phyloP scores from a whole-genome alignment of 164 flowering plant genomes.

The Houttuynia cordata region DNA sequence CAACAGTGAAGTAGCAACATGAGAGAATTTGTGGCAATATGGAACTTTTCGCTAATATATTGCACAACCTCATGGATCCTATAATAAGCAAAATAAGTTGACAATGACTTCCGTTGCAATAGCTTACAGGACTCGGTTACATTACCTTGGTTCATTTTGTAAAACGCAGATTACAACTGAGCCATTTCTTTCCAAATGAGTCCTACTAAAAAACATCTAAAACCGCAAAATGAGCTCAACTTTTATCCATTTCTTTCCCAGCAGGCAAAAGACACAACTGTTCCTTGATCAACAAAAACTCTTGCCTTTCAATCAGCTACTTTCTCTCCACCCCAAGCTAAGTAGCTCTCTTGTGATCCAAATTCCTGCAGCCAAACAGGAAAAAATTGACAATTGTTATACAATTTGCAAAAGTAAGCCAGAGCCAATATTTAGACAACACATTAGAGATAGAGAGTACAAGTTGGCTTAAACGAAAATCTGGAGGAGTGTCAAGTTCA shows the following conservation, averaged over 20 bases:
- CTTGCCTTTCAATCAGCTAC: conserved; percentile 2
- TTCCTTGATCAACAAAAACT: neutral
- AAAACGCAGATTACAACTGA: too few relatives aligned
- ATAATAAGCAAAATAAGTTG: too few relatives aligned
- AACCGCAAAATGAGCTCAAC: too few relatives aligned
- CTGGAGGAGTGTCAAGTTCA: conserved; percentile 73
- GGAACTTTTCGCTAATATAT: too few relatives aligned
- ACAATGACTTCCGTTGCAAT: too few relatives aligned
- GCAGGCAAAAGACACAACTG: neutral
- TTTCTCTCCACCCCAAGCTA: conserved; percentile 28
- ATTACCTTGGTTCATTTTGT: too few relatives aligned
- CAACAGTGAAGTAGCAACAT: too few relatives aligned
- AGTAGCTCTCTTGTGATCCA: conserved; percentile 71
- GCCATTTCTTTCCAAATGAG: neutral
- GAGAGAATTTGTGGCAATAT: too few relatives aligned
- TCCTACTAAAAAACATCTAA: neutral
- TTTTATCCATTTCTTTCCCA: neutral
- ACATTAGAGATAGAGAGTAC: conserved; percentile 20
- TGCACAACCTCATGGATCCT: too few relatives aligned
- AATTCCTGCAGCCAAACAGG: conserved; percentile 47
- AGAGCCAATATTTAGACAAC: conserved; percentile 1
- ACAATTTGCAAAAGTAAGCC: neutral
- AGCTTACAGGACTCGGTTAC: too few relatives aligned
- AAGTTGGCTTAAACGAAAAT: conserved; percentile 83
- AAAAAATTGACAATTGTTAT: neutral